These are phyloP conservation scores for Trichoderma koningiopsis DNA, from an alignment of 2,329 filamentous ascomycete genomes.

Conservation along the genomic window DNA sequence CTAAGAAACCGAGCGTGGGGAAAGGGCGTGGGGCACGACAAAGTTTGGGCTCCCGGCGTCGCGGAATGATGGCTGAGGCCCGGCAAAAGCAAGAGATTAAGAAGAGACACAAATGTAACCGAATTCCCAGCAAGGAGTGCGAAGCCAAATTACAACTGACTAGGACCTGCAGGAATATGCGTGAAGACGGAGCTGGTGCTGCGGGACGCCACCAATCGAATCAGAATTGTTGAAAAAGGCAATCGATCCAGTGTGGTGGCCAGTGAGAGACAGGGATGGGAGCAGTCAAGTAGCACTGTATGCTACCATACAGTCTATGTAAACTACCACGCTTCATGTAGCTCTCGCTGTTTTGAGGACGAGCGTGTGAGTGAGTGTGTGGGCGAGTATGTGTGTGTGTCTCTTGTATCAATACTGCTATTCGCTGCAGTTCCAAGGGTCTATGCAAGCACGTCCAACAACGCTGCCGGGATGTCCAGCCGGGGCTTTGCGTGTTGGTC, in stretches of 20 bases:
- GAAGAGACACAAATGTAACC: not conserved
- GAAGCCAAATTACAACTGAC: not conserved
- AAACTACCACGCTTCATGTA: not conserved
- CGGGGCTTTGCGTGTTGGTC: constrained; percentile 18
- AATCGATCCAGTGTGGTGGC: constrained; percentile 8
- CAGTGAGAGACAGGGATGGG: not conserved
- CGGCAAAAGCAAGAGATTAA: not conserved
- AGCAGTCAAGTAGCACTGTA: not conserved
- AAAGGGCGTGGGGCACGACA: constrained; percentile 20
- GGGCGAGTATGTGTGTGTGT: not conserved
- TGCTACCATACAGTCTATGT: not conserved
- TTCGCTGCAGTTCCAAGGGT: constrained; percentile 16
- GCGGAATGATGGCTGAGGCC: constrained; percentile 10
- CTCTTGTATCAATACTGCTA: not conserved
- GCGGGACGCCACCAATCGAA: constrained; percentile 16
- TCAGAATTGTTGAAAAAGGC: constrained; percentile 12
- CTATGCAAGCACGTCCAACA: constrained; percentile 22
- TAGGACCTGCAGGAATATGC: constrained; percentile 22
- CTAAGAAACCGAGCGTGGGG: constrained; percentile 10
- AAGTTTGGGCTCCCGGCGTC: constrained; percentile 7
- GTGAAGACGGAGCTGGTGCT: constrained; percentile 7
- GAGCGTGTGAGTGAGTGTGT: not conserved
- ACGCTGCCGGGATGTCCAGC: constrained; percentile 2
- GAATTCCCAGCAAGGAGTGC: not conserved
- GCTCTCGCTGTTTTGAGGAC: not conserved